A percentile compares a stretch with the other conserved stretches of the same genome.
These are phyloP conservation scores for Daldinia grandis DNA, from an alignment of 495 filamentous ascomycete species.

Conservation along the genomic window DNA sequence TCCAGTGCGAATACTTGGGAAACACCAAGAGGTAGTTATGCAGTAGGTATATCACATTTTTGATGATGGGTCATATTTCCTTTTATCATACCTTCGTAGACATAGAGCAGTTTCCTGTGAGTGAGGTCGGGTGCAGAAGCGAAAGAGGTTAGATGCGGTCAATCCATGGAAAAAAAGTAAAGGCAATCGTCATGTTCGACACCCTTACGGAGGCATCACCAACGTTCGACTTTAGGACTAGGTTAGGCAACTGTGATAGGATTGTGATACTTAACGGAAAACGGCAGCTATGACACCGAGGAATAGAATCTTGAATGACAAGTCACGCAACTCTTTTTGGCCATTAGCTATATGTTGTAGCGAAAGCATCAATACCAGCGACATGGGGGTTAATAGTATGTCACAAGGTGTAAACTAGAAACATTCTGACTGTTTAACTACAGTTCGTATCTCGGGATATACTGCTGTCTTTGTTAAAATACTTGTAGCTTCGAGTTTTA, in stretches of 20 bases:
- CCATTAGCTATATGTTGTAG: not conserved
- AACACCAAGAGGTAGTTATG: not conserved
- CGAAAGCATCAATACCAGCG: not conserved
- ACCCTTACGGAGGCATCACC: not conserved
- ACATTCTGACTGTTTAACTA: too few relatives aligned
- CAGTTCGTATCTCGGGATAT: not conserved
- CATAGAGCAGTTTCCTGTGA: not conserved
- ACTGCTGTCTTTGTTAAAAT: not conserved
- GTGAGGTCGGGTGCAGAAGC: not conserved
- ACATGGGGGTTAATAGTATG: not conserved
- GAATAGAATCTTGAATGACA: conserved; percentile 8
- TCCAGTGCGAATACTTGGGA: not conserved
- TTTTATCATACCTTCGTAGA: conserved; percentile 6
- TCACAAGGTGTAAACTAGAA: too few relatives aligned
- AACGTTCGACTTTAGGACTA: conserved; percentile 7
- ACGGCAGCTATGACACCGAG: not conserved
- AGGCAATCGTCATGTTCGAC: not conserved
- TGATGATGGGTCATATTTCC: conserved; percentile 6
- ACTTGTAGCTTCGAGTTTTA: not conserved
- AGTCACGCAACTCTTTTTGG: not conserved
- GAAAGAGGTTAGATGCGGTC: not conserved
- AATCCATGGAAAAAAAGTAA: conserved; percentile 18
- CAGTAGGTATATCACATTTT: not conserved
- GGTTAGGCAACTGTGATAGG: conserved; percentile 1
- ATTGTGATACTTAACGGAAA: not conserved